phyloP scores from a whole-genome alignment of 2,329 filamentous ascomycete genomes.

The Colletotrichum gigasporum region DNA sequence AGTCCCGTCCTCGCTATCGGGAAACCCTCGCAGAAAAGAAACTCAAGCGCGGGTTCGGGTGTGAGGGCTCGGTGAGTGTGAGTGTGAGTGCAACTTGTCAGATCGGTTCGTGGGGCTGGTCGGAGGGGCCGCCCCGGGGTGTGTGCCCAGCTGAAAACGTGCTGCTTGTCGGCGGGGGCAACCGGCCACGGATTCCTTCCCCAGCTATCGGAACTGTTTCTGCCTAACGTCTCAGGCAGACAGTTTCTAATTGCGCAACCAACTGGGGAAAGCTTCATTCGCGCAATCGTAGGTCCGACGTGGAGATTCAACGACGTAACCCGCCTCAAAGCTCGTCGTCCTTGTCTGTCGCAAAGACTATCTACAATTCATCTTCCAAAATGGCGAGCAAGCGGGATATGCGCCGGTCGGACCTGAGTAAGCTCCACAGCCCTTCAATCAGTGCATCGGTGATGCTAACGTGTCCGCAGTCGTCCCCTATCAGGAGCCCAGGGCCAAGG shows the following conservation, averaged over 20 bases:
- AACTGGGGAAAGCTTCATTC: slow-evolving; percentile 28
- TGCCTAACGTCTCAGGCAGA: slow-evolving; percentile 5
- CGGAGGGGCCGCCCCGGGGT: slow-evolving; percentile 18
- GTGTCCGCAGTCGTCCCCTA: slow-evolving; percentile 84
- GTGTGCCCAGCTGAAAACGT: slow-evolving; percentile 1
- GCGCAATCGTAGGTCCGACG: slow-evolving; percentile 6
- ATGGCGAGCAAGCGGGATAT: slow-evolving; percentile 81
- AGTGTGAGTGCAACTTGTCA: background rate
- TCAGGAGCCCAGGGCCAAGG: slow-evolving; percentile 75
- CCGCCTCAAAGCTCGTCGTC: background rate
- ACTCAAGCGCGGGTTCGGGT: too few species aligned
- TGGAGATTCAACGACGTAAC: background rate
- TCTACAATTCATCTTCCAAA: slow-evolving; percentile 7
- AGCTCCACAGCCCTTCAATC: slow-evolving; percentile 40
- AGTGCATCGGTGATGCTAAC: background rate
- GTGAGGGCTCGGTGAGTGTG: background rate
- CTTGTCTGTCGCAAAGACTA: background rate
- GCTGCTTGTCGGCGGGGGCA: slow-evolving; percentile 5
- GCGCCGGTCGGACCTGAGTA: slow-evolving; percentile 78
- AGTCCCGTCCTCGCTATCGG: slow-evolving; percentile 6
- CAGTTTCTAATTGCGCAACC: slow-evolving; percentile 3
- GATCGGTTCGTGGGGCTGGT: slow-evolving; percentile 14
- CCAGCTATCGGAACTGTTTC: background rate
- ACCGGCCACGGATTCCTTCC: background rate
- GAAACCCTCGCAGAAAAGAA: background rate